Evolutionary conservation across 2,329 filamentous ascomycete species (phyloP), one percentile per base, ranked within the genome.

Genomic region (Zopfia rhizophila): DNA sequence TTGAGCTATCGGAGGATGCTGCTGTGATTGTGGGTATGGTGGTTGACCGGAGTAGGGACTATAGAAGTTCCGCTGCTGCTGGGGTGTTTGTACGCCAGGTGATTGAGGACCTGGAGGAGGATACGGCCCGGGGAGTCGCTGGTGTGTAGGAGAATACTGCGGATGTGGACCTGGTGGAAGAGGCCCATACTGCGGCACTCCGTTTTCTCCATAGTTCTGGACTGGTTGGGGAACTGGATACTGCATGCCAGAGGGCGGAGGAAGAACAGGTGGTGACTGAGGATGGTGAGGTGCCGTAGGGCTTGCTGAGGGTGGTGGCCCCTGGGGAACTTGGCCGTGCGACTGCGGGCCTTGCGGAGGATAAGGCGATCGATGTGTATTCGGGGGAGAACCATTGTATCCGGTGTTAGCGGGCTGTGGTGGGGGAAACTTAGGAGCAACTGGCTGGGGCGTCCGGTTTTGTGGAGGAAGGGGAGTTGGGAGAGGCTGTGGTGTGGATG

Each of bases 361-460:
- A 39, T 73, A 74, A 7, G 72, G 70, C 17, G 74, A 67, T 22
- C 69, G 68, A 45, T 72, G 70, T 22, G 63, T 45, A 12, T 70
- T 63, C n/a, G 69, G 54, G n/a, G 60, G 56, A 32, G 66, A 40
- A 13, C 47, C 64, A 30, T 58, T 68, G 53, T 70, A 70, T 10
- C 32, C 50, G 27, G 63, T 44, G 24, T 57, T 65, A 4, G 62
- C 44, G 28, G 62, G 58, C 27, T 61, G 61, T 11, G 57, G 55
- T 14, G 57, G 60, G 18, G 64, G 60, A 33, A 59, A 54, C 36
- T 38, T 33, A 7, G 58, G 42, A 19, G 48, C 56, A 8, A 48
- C 55, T 12, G 61, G 51, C 24, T 63, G 65, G 11, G 40, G 40
- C 2, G 51, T 52, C 4, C 37, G 50, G 18, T 21, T 40, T 23